These are phyloP conservation scores for Ascochyta koolunga DNA, from an alignment of 2,329 filamentous ascomycete genomes.

Conservation along the genomic window DNA sequence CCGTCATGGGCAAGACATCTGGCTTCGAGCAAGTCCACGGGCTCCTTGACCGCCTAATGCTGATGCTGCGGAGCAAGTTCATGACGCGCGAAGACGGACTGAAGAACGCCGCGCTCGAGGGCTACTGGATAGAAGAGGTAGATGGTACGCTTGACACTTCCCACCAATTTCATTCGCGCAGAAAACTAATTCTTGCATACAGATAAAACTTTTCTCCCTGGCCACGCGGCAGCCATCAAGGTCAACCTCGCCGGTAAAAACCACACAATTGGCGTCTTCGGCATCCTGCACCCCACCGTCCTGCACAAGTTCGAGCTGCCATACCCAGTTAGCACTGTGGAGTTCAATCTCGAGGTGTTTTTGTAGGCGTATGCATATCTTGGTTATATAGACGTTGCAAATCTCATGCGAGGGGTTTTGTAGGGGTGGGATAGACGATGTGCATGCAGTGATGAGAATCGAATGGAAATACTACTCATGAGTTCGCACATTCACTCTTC, in stretches of 20 bases:
- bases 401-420: too few relatives aligned
- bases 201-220: conserved; percentile 89
- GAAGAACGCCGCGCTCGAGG: conserved; percentile 64
- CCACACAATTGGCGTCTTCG: conserved; percentile 83
- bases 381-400: too few relatives aligned
- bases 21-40: conserved; percentile 97
- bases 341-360: conserved; percentile 94
- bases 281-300: conserved; percentile 91
- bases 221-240: conserved; percentile 85
- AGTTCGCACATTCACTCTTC: too few relatives aligned
- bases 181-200: neutral
- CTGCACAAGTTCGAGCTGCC: conserved; percentile 91
- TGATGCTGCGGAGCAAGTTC: conserved; percentile 88
- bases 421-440: too few relatives aligned
- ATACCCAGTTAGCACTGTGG: conserved; percentile 91
- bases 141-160: conserved; percentile 70
- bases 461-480: too few relatives aligned
- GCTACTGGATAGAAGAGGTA: conserved; percentile 95
- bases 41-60: conserved; percentile 85
- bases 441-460: too few relatives aligned
- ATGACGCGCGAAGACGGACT: conserved; percentile 72
- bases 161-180: too few relatives aligned
- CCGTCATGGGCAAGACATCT: conserved; percentile 90
- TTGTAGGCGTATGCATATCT: too few relatives aligned
- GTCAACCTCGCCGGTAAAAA: conserved; percentile 76